Percentiles rank a stretch among this genome's conserved stretches.
Evolutionary conservation across 805 yeast species (phyloP).

Genomic region (Kregervanrija pseudodelftensis): DNA sequence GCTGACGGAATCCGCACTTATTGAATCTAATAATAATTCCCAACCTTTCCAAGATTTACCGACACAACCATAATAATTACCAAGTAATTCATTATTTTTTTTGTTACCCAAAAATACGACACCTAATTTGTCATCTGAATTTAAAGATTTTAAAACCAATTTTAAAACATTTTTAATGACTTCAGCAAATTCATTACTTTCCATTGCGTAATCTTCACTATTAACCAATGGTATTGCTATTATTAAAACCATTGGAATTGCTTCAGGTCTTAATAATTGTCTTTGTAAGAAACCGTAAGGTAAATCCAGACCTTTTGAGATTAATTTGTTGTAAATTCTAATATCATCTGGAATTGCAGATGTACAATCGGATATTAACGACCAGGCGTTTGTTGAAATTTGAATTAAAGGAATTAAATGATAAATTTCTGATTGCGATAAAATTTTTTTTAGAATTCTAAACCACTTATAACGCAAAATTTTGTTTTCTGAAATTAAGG

Average conservation of each 20-base stretch:
- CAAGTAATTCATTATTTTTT: conserved; percentile 9
- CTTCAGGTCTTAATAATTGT: conserved; percentile 35
- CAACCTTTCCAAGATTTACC: conserved; percentile 25
- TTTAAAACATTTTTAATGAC: conserved; percentile 10
- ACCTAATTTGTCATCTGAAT: conserved; percentile 21
- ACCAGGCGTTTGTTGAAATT: conserved; percentile 47
- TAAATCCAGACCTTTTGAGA: conserved; percentile 33
- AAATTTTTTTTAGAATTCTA: conserved; percentile 17
- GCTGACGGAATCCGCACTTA: conserved; percentile 11
- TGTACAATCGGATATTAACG: conserved; percentile 24
- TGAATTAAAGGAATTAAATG: conserved; percentile 32
- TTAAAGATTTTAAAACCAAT: conserved; percentile 9
- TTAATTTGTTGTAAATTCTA: conserved; percentile 29
- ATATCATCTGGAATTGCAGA: conserved; percentile 34
- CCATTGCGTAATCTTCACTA: conserved; percentile 12
- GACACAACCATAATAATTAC: conserved; percentile 27
- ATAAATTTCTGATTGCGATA: neutral
- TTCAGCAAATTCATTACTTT: conserved; percentile 16
- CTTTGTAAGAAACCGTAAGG: conserved; percentile 33
- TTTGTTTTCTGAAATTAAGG: conserved; percentile 13
- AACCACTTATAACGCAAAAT: conserved; percentile 24
- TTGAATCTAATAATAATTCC: conserved; percentile 16
- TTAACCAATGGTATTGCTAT: conserved; percentile 21
- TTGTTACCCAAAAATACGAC: conserved; percentile 21
- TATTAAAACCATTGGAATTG: conserved; percentile 18